These are phyloP conservation scores for Aspergillus brunneoviolaceus DNA, from an alignment of 2,329 filamentous ascomycete species.

Conservation along the genomic window DNA sequence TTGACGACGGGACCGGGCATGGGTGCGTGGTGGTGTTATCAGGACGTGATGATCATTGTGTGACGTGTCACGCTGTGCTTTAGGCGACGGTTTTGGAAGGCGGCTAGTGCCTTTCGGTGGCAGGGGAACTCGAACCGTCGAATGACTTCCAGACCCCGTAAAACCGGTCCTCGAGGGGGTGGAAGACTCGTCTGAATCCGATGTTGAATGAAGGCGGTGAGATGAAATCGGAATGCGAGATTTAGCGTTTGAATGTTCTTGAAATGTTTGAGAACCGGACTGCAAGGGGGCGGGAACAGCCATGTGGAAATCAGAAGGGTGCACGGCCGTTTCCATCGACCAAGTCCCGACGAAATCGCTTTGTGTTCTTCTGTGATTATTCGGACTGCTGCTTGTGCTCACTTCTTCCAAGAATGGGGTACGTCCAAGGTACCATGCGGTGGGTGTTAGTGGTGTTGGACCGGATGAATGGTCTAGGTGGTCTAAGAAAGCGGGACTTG, in stretches of 20 bases:
- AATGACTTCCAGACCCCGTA: constrained; percentile 34
- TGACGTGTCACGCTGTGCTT: constrained; percentile 27
- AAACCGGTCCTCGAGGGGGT: constrained; percentile 33
- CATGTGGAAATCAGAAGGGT: constrained; percentile 35
- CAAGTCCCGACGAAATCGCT: constrained; percentile 58
- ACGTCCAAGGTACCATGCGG: constrained; percentile 62
- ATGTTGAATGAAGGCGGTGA: constrained; percentile 39
- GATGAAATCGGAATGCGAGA: constrained; percentile 49
- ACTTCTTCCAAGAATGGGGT: constrained; percentile 46
- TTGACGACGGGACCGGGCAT: constrained; percentile 35
- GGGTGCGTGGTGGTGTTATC: constrained; percentile 34
- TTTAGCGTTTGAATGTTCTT: constrained; percentile 36
- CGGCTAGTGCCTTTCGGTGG: constrained; percentile 43
- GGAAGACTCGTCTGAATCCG: constrained; percentile 43
- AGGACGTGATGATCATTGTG: constrained; percentile 28
- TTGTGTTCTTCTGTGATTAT: constrained; percentile 40
- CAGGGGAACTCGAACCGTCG: constrained; percentile 30
- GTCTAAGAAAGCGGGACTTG: constrained; percentile 45
- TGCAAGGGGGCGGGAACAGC: constrained; percentile 34
- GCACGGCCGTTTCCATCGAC: constrained; percentile 27
- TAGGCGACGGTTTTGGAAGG: constrained; percentile 42
- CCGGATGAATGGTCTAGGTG: constrained; percentile 43
- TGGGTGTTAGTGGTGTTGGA: constrained; percentile 62
- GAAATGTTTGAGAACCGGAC: constrained; percentile 24
- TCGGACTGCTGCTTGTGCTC: constrained; percentile 25